phyloP scores from a whole-genome alignment of 129 eudicot species.

The Helianthus tuberosus region DNA sequence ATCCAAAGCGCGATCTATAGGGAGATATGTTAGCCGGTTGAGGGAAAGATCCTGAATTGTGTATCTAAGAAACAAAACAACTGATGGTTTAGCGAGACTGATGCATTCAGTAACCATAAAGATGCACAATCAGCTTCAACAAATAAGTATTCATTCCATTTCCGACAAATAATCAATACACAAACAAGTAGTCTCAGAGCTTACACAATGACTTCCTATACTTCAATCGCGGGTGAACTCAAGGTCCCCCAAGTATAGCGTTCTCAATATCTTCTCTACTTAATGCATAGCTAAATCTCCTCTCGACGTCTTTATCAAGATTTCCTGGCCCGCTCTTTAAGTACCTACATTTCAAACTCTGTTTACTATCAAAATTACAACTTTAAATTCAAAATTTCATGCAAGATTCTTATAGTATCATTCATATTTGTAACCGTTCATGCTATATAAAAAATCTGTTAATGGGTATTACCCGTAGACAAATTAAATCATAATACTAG shows the following conservation, averaged over 20 bases:
- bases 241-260: conserved; percentile 98
- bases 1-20: no score
- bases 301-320: conserved; percentile 90
- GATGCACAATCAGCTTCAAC: conserved; percentile 5
- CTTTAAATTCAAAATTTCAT: not conserved
- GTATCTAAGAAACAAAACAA: not conserved
- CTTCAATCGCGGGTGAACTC: conserved; percentile 6
- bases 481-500: not conserved
- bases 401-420: conserved; percentile 12
- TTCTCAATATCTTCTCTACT: conserved; percentile 98
- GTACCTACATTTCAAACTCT: conserved; percentile 62
- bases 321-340: conserved; percentile 84
- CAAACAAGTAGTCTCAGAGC: conserved; percentile 14
- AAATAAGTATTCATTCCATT: not conserved
- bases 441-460: not conserved
- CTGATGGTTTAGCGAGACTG: not conserved
- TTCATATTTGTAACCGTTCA: not conserved
- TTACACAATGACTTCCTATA: not conserved
- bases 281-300: conserved; percentile 93
- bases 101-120: not conserved
- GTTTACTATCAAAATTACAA: not conserved
- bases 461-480: not conserved
- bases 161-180: not conserved
- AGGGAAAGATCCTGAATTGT: no score
- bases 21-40: no score